Percentiles rank a stretch among this genome's conserved stretches.
phyloP scores from a whole-genome alignment of 441 rosid species.

The Omphalea diandra region DNA sequence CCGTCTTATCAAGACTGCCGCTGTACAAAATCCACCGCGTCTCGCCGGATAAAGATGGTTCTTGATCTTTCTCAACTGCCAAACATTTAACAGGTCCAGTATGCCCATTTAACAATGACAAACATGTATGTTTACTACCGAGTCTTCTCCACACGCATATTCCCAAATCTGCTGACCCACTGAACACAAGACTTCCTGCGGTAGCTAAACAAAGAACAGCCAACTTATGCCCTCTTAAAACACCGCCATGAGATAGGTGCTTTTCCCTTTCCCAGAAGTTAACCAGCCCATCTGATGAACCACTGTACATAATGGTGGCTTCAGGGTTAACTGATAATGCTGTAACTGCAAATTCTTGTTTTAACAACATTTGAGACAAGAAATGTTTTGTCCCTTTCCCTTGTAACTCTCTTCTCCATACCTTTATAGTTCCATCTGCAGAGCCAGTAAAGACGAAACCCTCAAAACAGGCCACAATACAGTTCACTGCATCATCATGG shows the following conservation, averaged over 20 bases:
- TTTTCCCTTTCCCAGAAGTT: constrained; percentile 76
- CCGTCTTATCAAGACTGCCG: constrained; percentile 86
- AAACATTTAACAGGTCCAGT: constrained; percentile 87
- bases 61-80: constrained; percentile 64
- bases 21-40: constrained; percentile 74
- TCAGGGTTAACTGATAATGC: constrained; percentile 56
- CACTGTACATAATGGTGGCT: constrained; percentile 64
- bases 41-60: constrained; percentile 37
- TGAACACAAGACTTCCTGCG: constrained; percentile 64
- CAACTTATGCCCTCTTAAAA: constrained; percentile 70
- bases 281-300: constrained; percentile 84
- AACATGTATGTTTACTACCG: constrained; percentile 51
- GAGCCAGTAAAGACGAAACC: constrained; percentile 88
- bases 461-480: constrained; percentile 65
- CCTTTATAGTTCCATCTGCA: constrained; percentile 84
- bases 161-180: constrained; percentile 84
- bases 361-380: constrained; percentile 71
- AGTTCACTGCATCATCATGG: constrained; percentile 83
- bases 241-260: constrained; percentile 58
- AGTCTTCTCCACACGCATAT: constrained; percentile 80
- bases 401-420: constrained; percentile 82
- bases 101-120: constrained; percentile 71
- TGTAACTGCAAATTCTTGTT: constrained; percentile 84
- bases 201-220: constrained; percentile 71
- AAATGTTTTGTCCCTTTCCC: constrained; percentile 88